Conservation (phyloP, 768 basidiomycete species). For the Suillus cothurnatus region DNA sequence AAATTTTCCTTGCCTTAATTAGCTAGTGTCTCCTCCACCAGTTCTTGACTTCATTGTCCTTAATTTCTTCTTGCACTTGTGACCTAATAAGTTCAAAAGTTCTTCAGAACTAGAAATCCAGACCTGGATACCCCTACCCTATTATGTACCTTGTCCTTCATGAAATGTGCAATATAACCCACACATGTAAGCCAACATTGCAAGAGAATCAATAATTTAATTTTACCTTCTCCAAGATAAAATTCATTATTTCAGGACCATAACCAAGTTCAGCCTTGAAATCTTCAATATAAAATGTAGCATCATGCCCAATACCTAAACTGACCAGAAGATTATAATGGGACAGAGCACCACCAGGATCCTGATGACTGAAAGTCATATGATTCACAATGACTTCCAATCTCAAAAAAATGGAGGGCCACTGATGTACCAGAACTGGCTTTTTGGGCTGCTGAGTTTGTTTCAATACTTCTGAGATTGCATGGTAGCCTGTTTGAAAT, state of each 20-base stretch:
- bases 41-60: no score
- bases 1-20: no score
- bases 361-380: not conserved
- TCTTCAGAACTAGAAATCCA: not conserved
- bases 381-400: conserved; percentile 10
- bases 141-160: conserved; percentile 5
- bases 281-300: not conserved
- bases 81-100: not conserved
- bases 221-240: not conserved
- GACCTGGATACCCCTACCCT: not conserved
- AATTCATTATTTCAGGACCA: not conserved
- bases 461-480: not conserved
- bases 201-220: conserved; percentile 2
- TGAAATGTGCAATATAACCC: not conserved
- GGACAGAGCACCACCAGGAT: not conserved
- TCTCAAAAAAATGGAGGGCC: conserved; percentile 7
- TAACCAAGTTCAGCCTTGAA: not conserved
- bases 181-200: not conserved
- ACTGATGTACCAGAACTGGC: not conserved
- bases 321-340: conserved; percentile 12
- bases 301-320: conserved; percentile 1
- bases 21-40: no score
- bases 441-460: not conserved
- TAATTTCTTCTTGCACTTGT: not conserved
- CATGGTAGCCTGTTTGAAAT: not conserved